Evolutionary conservation across 352 stramenopile genomes (phyloP).

Genomic region (Albugo candida): DNA sequence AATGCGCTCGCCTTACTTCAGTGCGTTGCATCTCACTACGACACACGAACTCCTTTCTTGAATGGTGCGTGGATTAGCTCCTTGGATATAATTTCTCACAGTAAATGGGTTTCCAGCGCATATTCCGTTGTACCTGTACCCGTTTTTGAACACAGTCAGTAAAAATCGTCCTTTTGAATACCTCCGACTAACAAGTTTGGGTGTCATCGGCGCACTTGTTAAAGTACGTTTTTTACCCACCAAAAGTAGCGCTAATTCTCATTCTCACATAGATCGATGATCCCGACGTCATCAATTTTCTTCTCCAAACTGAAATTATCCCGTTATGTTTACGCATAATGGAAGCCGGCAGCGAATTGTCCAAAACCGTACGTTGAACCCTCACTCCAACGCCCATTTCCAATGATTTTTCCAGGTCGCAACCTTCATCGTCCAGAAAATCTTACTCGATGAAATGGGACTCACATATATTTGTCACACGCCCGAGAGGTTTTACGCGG

Average conservation of each 20-base stretch:
- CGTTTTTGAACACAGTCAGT: slow-evolving; percentile 97
- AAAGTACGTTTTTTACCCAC: slow-evolving; percentile 35
- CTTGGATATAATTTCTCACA: not conserved
- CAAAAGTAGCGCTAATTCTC: too few species aligned
- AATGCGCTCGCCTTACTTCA: slow-evolving; percentile 96
- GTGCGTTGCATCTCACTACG: slow-evolving; percentile 94
- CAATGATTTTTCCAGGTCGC: slow-evolving; percentile 40
- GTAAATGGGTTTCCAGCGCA: slow-evolving; percentile 41
- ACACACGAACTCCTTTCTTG: slow-evolving; percentile 94
- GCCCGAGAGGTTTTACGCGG: slow-evolving; percentile 82
- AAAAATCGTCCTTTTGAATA: slow-evolving; percentile 99
- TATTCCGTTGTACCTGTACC: slow-evolving; percentile 97
- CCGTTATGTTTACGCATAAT: slow-evolving; percentile 97
- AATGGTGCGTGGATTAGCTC: slow-evolving; percentile 36
- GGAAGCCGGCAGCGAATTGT: slow-evolving; percentile 95
- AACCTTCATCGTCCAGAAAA: slow-evolving; percentile 99
- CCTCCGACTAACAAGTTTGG: slow-evolving; percentile 91
- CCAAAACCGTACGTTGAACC: slow-evolving; percentile 84
- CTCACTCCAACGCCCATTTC: not conserved
- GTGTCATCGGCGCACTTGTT: slow-evolving; percentile 97
- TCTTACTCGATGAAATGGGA: slow-evolving; percentile 95
- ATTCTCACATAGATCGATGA: slow-evolving; percentile 82
- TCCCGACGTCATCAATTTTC: slow-evolving; percentile 96
- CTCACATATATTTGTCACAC: slow-evolving; percentile 98
- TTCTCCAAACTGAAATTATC: slow-evolving; percentile 99